Percentiles rank a stretch among this genome's conserved stretches.
Conservation (phyloP, 257 asterid genomes). For the Nicotiana otophora region DNA sequence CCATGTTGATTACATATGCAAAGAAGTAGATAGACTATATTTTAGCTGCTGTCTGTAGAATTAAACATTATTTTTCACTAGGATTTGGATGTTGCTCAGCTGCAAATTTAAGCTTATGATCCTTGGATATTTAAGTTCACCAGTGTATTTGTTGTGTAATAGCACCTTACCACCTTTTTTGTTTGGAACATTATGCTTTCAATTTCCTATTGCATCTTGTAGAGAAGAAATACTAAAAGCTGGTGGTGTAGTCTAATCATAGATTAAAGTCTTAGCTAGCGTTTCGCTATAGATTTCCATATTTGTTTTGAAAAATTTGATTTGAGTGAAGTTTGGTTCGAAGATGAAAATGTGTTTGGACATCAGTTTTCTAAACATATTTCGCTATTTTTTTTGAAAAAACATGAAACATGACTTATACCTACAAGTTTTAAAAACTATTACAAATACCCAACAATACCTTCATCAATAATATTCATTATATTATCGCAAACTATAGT, state of each 20-base stretch:
- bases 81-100: background rate
- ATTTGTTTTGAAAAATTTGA: too few species aligned
- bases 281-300: too few species aligned
- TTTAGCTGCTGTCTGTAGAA: background rate
- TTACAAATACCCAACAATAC: too few species aligned
- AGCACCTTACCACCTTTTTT: background rate
- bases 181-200: background rate
- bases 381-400: too few species aligned
- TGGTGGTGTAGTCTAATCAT: background rate
- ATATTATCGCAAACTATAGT: too few species aligned
- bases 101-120: background rate
- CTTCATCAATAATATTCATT: too few species aligned
- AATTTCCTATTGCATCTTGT: background rate
- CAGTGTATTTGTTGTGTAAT: constrained; percentile 35
- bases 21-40: constrained; percentile 52
- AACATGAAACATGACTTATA: too few species aligned
- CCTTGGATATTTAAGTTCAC: constrained; percentile 19
- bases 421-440: too few species aligned
- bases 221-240: background rate
- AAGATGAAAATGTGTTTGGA: too few species aligned
- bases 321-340: too few species aligned
- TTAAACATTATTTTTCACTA: background rate
- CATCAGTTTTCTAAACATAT: too few species aligned
- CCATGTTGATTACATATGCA: constrained; percentile 85
- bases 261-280: too few species aligned